Conservation (phyloP, 1,284 basidiomycete genomes). For the Mycena sp. region DNA sequence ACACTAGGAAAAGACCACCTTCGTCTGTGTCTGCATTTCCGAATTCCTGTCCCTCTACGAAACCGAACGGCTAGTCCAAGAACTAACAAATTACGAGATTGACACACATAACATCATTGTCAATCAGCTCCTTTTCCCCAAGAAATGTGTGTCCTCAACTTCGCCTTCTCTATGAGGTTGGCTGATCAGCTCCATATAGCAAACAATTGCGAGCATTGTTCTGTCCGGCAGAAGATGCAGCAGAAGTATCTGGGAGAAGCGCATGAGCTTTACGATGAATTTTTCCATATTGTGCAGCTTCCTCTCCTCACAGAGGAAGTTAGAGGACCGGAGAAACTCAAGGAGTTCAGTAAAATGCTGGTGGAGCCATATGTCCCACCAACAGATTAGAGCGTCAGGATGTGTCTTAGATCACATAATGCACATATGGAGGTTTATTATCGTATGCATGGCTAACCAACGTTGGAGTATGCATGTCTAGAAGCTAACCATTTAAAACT, state of each 20-base stretch:
- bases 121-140: constrained; percentile 96
- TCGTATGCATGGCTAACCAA: too few relatives aligned
- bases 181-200: constrained; percentile 53
- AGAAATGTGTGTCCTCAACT: constrained; percentile 67
- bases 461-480: too few relatives aligned
- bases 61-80: constrained; percentile 97
- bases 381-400: constrained; percentile 14
- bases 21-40: constrained; percentile 98
- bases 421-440: too few relatives aligned
- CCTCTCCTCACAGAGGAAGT: constrained; percentile 98
- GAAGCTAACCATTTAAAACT: too few relatives aligned
- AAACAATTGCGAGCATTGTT: constrained; percentile 95
- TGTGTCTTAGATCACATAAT: constrained; percentile 7
- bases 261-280: constrained; percentile 95
- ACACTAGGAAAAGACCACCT: constrained; percentile 94
- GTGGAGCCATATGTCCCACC: constrained; percentile 66
- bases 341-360: constrained; percentile 90
- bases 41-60: constrained; percentile 99
- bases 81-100: constrained; percentile 95
- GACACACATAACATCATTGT: constrained; percentile 99
- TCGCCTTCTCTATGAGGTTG: constrained; percentile 17
- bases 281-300: constrained; percentile 95
- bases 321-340: constrained; percentile 92
- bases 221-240: constrained; percentile 96
- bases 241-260: constrained; percentile 96